Evolutionary conservation across 2,329 filamentous ascomycete species (phyloP).

Genomic region (Xylariaceae sp.): DNA sequence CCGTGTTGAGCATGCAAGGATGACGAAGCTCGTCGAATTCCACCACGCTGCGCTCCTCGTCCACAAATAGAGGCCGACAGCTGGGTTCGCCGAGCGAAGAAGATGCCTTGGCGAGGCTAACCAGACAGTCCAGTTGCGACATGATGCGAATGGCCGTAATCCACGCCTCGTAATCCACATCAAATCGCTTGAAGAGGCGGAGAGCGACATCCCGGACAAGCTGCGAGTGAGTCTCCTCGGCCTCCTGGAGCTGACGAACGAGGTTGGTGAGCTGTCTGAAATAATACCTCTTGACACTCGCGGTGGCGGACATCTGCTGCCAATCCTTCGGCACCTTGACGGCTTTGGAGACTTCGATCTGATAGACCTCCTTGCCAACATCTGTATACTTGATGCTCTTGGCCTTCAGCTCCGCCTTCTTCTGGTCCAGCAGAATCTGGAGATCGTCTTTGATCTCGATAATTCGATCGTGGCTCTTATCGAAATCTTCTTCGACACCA

Average conservation of each 20-base stretch:
- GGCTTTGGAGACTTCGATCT: constrained; percentile 80
- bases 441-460: constrained; percentile 68
- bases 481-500: constrained; percentile 88
- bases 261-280: constrained; percentile 74
- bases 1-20: constrained; percentile 84
- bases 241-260: constrained; percentile 84
- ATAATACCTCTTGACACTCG: constrained; percentile 88
- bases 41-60: constrained; percentile 77
- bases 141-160: constrained; percentile 83
- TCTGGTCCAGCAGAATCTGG: constrained; percentile 60
- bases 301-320: constrained; percentile 94
- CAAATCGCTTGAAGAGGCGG: constrained; percentile 81
- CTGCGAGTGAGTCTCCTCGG: constrained; percentile 87
- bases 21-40: constrained; percentile 90
- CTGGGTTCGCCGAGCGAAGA: constrained; percentile 75
- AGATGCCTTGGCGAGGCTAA: constrained; percentile 87
- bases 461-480: constrained; percentile 70
- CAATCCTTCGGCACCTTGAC: constrained; percentile 81
- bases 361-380: constrained; percentile 94
- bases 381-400: constrained; percentile 69
- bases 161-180: constrained; percentile 79
- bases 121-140: constrained; percentile 87
- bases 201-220: constrained; percentile 79
- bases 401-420: constrained; percentile 67
- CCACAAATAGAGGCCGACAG: constrained; percentile 81